Evolutionary conservation across 1,284 basidiomycete species (phyloP).

Genomic region (Vanrija sp.): DNA sequence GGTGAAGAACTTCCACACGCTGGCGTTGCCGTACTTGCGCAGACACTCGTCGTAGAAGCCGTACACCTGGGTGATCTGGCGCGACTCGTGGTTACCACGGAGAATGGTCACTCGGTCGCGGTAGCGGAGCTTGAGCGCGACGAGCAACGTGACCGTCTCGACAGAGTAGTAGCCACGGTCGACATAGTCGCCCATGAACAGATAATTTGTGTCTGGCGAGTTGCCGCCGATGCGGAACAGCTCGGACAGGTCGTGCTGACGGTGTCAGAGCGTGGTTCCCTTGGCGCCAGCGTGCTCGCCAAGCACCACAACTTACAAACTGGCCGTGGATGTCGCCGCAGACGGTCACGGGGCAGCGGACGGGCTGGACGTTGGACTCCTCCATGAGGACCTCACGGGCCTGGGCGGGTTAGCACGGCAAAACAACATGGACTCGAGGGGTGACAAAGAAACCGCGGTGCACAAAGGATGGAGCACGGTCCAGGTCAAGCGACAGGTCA

Average conservation of each 20-base stretch:
- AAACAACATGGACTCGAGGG: neutral
- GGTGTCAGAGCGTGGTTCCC: neutral
- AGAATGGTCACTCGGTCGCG: conserved; percentile 97
- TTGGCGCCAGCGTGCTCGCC: neutral
- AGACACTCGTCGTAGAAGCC: conserved; percentile 99
- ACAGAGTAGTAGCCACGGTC: conserved; percentile 99
- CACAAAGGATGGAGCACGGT: neutral
- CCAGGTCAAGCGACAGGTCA: too few relatives aligned
- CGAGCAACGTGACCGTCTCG: conserved; percentile 97
- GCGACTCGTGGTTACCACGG: conserved; percentile 96
- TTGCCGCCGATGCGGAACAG: conserved; percentile 99
- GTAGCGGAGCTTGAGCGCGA: conserved; percentile 96
- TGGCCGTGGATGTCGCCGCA: conserved; percentile 99
- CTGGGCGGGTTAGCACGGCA: conserved; percentile 51
- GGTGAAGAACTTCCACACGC: conserved; percentile 99
- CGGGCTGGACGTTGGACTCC: conserved; percentile 96
- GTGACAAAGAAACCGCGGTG: neutral
- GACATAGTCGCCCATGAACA: conserved; percentile 99
- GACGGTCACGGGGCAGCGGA: conserved; percentile 94
- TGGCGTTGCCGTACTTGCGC: conserved; percentile 98
- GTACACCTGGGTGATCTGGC: conserved; percentile 99
- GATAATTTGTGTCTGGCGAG: conserved; percentile 99
- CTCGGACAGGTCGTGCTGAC: conserved; percentile 95
- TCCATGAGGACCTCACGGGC: conserved; percentile 97
- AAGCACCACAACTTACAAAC: conserved; percentile 71